Percentiles rank a stretch among this genome's conserved stretches.
Conservation (phyloP, 371 early-diverging fungal genomes). For the Lichtheimia hyalospora region DNA sequence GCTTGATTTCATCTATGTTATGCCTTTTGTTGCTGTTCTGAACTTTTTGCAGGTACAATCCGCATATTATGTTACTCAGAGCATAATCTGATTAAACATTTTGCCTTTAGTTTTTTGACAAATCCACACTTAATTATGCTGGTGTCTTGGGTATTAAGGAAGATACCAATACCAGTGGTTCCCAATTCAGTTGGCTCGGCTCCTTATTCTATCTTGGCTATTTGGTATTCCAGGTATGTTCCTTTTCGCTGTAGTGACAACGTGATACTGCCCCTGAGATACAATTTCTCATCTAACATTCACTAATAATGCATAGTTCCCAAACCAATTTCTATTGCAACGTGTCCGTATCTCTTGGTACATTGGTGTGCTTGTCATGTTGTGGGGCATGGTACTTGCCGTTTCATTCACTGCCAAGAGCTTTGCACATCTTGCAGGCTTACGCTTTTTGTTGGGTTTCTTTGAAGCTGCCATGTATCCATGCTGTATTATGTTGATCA, state of each 20-base stretch:
- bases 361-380: conserved; percentile 20
- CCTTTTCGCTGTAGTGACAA: too few species aligned
- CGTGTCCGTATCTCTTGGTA: conserved; percentile 23
- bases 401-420: conserved; percentile 21
- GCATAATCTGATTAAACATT: background rate
- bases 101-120: conserved; percentile 34
- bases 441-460: conserved; percentile 28
- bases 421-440: conserved; percentile 29
- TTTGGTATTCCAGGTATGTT: conserved; percentile 19
- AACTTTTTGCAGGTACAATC: conserved; percentile 31
- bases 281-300: too few species aligned
- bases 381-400: conserved; percentile 31
- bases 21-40: conserved; percentile 30
- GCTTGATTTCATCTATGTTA: conserved; percentile 28
- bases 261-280: too few species aligned
- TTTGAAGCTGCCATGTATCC: conserved; percentile 33
- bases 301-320: conserved; percentile 8
- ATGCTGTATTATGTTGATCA: conserved; percentile 26
- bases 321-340: conserved; percentile 28
- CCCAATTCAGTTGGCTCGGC: conserved; percentile 22
- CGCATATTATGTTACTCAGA: background rate
- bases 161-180: conserved; percentile 15
- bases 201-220: conserved; percentile 28
- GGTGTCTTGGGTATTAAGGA: conserved; percentile 19
- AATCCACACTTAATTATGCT: conserved; percentile 30